Conservation (phyloP, 306 rosid species). For the Vigna nakashimae region DNA sequence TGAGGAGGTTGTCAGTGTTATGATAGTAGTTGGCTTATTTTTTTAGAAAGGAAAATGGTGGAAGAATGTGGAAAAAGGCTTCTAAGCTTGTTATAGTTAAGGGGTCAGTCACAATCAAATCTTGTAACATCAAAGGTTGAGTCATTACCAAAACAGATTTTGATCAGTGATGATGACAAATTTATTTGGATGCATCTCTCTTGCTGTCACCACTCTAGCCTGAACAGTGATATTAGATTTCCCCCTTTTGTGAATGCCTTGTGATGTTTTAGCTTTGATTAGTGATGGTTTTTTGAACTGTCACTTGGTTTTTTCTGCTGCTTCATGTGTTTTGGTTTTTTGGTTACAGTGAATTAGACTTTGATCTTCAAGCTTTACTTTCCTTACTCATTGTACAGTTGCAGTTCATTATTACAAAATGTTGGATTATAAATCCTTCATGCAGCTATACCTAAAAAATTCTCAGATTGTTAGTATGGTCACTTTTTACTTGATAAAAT, state of each 20-base stretch:
- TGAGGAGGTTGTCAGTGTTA: not conserved
- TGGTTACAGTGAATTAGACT: not conserved
- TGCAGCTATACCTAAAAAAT: not conserved
- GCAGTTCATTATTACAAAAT: constrained; percentile 4
- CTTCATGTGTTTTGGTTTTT: not conserved
- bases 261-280: no score
- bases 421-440: constrained; percentile 12
- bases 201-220: not conserved
- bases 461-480: not conserved
- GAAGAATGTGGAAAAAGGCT: constrained; percentile 13
- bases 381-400: not conserved
- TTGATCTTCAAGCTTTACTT: not conserved
- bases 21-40: not conserved
- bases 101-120: not conserved
- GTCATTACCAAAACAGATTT: constrained; percentile 15
- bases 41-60: not conserved
- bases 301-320: constrained; percentile 7
- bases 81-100: not conserved
- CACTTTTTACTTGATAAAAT: not conserved
- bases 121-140: not conserved
- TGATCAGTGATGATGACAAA: constrained; percentile 1
- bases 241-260: no score
- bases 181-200: not conserved
- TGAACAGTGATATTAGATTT: not conserved
- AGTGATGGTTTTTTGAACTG: not conserved